Evolutionary conservation across 805 yeast species (phyloP).

Genomic region (Hanseniaspora osmophila): DNA sequence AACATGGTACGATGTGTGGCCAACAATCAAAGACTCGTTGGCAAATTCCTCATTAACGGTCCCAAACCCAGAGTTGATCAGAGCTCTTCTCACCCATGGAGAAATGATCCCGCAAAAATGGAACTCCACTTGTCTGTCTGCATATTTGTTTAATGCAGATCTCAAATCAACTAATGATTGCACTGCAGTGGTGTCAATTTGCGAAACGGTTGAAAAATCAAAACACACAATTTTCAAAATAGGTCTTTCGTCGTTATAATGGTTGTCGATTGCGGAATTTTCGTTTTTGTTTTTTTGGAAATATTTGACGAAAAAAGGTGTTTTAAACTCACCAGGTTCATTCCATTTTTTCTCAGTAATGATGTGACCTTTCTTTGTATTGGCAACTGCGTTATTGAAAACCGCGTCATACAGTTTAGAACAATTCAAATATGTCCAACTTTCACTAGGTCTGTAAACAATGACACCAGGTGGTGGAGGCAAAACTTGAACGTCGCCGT

Average conservation of each 20-base stretch:
- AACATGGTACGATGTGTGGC: slow-evolving; percentile 21
- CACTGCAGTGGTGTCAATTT: slow-evolving; percentile 65
- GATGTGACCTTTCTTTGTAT: slow-evolving; percentile 46
- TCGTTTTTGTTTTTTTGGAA: slow-evolving; percentile 2
- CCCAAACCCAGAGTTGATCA: slow-evolving; percentile 69
- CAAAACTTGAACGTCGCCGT: slow-evolving; percentile 40
- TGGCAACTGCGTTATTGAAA: slow-evolving; percentile 46
- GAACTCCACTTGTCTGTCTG: slow-evolving; percentile 74
- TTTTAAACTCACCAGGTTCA: slow-evolving; percentile 55
- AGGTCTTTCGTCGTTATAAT: slow-evolving; percentile 42
- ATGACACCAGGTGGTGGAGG: slow-evolving; percentile 88
- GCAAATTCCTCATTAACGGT: slow-evolving; percentile 29
- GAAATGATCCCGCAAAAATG: slow-evolving; percentile 77
- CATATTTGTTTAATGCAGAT: slow-evolving; percentile 55
- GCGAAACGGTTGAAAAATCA: slow-evolving; percentile 68
- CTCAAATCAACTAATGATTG: slow-evolving; percentile 67
- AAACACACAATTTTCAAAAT: slow-evolving; percentile 55
- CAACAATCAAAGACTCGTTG: slow-evolving; percentile 20
- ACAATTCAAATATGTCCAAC: slow-evolving; percentile 71
- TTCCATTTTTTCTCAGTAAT: slow-evolving; percentile 61
- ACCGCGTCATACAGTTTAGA: slow-evolving; percentile 59
- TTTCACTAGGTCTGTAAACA: slow-evolving; percentile 71
- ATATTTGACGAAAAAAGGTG: slow-evolving; percentile 17
- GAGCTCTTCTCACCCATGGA: slow-evolving; percentile 75
- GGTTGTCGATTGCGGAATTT: slow-evolving; percentile 3